Evolutionary conservation across 164 flowering plant species (phyloP).

Genomic region (Aristolochia fimbriata): DNA sequence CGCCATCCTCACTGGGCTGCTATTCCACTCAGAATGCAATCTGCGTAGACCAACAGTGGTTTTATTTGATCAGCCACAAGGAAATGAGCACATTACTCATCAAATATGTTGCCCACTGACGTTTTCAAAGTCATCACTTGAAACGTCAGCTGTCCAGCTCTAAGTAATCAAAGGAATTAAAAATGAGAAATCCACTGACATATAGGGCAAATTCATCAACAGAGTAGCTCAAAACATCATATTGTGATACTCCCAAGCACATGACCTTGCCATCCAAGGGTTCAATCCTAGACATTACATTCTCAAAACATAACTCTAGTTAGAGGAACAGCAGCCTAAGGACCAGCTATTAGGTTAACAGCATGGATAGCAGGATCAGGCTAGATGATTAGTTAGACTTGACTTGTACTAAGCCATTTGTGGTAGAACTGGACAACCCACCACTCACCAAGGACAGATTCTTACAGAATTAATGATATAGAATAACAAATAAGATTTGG

Average conservation of each 20-base stretch:
- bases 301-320: neutral
- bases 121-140: neutral
- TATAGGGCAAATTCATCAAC: too few relatives aligned
- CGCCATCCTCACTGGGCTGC: conserved; percentile 90
- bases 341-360: neutral
- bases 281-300: too few relatives aligned
- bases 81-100: neutral
- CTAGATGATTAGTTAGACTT: neutral
- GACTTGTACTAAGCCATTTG: neutral
- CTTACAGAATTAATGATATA: neutral
- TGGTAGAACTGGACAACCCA: neutral
- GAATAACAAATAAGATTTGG: neutral
- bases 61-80: too few relatives aligned
- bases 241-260: too few relatives aligned
- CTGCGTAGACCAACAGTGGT: conserved; percentile 12
- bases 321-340: neutral
- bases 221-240: too few relatives aligned
- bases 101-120: neutral
- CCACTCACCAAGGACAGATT: neutral
- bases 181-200: too few relatives aligned
- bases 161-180: too few relatives aligned
- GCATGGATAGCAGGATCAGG: too few relatives aligned
- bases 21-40: conserved; percentile 63
- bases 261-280: too few relatives aligned
- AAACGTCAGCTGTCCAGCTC: neutral